Conservation (phyloP, 768 basidiomycete genomes). For the Boletus subparvulus region DNA sequence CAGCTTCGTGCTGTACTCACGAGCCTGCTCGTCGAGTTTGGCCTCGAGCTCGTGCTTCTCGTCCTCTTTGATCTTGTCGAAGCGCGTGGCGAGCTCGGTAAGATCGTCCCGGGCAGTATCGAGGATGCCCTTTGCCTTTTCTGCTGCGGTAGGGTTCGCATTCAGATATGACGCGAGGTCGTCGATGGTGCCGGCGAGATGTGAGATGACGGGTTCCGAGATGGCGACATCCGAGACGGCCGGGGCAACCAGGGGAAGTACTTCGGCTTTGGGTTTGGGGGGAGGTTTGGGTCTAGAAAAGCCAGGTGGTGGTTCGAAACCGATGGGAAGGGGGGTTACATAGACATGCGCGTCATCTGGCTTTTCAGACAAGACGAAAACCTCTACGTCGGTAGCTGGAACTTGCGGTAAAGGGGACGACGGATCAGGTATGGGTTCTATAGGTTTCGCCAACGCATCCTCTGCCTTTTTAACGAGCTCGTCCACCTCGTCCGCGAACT, state of each 20-base stretch:
- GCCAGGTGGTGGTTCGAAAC: conserved; percentile 92
- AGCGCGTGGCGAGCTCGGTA: conserved; percentile 68
- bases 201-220: conserved; percentile 90
- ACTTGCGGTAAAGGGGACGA: conserved; percentile 29
- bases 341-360: conserved; percentile 45
- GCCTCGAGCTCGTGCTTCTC: conserved; percentile 68
- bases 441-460: conserved; percentile 56
- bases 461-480: conserved; percentile 74
- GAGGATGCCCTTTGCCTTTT: conserved; percentile 72
- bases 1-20: conserved; percentile 79
- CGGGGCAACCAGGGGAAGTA: conserved; percentile 80
- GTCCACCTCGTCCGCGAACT: conserved; percentile 62
- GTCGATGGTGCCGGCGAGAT: conserved; percentile 92
- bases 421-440: conserved; percentile 24
- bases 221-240: conserved; percentile 65
- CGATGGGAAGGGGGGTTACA: conserved; percentile 76
- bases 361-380: conserved; percentile 26
- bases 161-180: conserved; percentile 82
- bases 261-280: conserved; percentile 35
- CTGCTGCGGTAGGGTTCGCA: conserved; percentile 63
- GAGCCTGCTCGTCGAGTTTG: conserved; percentile 76
- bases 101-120: conserved; percentile 81
- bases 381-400: conserved; percentile 23
- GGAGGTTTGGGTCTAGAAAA: conserved; percentile 63
- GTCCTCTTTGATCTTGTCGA: conserved; percentile 77